Base-by-base conservation (phyloP, 2,329 filamentous ascomycete species). In the Ceratocystis variospora region DNA sequence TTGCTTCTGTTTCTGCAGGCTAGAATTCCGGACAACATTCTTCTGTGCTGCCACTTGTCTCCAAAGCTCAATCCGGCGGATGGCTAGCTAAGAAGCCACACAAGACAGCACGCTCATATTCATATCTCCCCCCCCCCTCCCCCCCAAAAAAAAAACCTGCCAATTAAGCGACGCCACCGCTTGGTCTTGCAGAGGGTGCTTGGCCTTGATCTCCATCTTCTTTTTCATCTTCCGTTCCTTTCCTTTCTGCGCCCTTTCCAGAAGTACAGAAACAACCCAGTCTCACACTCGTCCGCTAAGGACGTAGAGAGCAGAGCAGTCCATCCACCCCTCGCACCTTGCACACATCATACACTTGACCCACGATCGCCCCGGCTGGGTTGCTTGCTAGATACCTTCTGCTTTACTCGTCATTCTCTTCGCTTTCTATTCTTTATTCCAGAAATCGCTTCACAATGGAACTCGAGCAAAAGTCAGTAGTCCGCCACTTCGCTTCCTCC, bases 391-490 rank as follows among this genome's bases (percentile, higher is more conserved):
- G 6, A 10, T 15, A 12, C 17, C 6, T 5, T 59, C 28, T 31
- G 7, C 22, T 17, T 7, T 50, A n/a, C 6, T 22, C 17, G 6
- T 50, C 46, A 33, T 17, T 15, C 8, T 37, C 33, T 37, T 37
- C 33, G 33, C 4, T 37, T 8, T 37, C 10, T 37, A 37, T 37
- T 10, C 33, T 37, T 12, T 10, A 37, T 37, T 37, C 33, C 10
- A 37, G 33, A 37, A 37, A 37, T 37, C 8, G 33, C 10, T 10
- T 12, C 10, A 44, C 41, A 41, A 68, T 68, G 66, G 66, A 68
- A 65, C 64, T 68, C 25, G 63, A 68, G 62, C 66, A 68, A 68
- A 68, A 68, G 66, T 68, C 31, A 53, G 66, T 67, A 41, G 44
- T 44, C 17, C 33, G 61, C 45, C 44, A 8, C 25, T n/a, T 48